phyloP scores from a whole-genome alignment of 2,329 filamentous ascomycete genomes.

The Colletotrichum spaethianum region DNA sequence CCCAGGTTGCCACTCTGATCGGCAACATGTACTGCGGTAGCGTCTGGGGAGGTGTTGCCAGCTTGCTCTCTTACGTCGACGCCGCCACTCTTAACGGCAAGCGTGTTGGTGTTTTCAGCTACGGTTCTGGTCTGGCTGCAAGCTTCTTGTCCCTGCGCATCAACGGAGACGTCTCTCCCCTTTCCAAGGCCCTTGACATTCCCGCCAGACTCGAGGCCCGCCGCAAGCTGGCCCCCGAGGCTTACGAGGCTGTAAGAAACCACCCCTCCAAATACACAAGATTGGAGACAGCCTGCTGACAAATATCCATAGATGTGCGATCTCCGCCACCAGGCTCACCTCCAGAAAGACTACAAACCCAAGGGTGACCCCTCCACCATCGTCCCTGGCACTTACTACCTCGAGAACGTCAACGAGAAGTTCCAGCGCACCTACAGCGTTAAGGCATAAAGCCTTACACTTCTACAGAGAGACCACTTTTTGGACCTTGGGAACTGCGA shows the following conservation, averaged over 20 bases:
- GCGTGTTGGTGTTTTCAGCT: slow-evolving; percentile 83
- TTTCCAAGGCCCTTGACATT: slow-evolving; percentile 79
- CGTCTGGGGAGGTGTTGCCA: slow-evolving; percentile 82
- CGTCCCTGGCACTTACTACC: slow-evolving; percentile 79
- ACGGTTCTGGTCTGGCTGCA: slow-evolving; percentile 81
- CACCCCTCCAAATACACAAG: neutral
- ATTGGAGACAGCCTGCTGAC: slow-evolving; percentile 43
- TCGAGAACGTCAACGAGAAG: slow-evolving; percentile 86
- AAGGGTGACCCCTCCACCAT: slow-evolving; percentile 78
- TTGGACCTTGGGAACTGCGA: slow-evolving; percentile 21
- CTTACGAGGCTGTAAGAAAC: slow-evolving; percentile 79
- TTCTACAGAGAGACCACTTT: slow-evolving; percentile 7
- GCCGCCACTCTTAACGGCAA: slow-evolving; percentile 77
- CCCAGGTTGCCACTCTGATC: slow-evolving; percentile 84
- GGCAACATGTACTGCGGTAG: slow-evolving; percentile 79
- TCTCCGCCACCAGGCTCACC: slow-evolving; percentile 85
- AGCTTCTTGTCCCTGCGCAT: slow-evolving; percentile 83
- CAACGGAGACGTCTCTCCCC: slow-evolving; percentile 77
- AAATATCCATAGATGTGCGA: slow-evolving; percentile 75
- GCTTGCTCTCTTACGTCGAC: slow-evolving; percentile 76
- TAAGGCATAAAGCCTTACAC: slow-evolving; percentile 73
- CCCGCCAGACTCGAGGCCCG: slow-evolving; percentile 77
- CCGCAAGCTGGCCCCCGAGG: slow-evolving; percentile 76
- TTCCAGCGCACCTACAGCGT: slow-evolving; percentile 85
- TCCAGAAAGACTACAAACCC: slow-evolving; percentile 84